Base-by-base conservation (phyloP, 176 grass and related monocot species). In the Cenchrus americanus region DNA sequence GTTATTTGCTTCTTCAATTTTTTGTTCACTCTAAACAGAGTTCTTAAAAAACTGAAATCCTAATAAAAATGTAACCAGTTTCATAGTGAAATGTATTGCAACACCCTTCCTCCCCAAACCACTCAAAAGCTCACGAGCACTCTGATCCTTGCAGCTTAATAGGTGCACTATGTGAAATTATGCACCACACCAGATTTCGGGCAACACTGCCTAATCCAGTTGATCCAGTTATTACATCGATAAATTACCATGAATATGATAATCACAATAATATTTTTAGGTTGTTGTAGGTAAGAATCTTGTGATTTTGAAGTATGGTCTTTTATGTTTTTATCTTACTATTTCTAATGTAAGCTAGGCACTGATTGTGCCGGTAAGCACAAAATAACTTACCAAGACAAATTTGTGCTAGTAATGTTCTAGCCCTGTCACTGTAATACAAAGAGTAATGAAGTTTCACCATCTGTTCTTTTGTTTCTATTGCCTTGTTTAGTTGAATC, bases 401-500 rank as follows among this genome's bases (percentile, higher is more conserved):
- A 32, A 52, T 52, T 50, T 32, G 27, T 73, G 27, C 22, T 26
- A 52, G 71, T 52, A 53, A 32, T 32, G 23, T 49, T 73, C 48
- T 73, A 32, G 73, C 17, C 18, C 24, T 40, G 30, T 37, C 55
- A 21, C 21, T 4, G 10, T 14, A 71, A 80, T 44, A 18, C n/a
- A 76, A 40, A 37, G 41, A 78, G 14, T 37, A 49, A 60, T 17
- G 22, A 41, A 51, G 49, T 27, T 55, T 65, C 64, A 15, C 34
- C 17, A 43, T 21, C 60, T 55, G 37, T 34, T n/a, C 7, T 66
- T 53, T 62, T 77, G 11, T 22, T 83, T 53, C 21, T 47, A 44
- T 54, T 63, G 3, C 21, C 8, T 44, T 23, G 17, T 34, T 83
- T 78, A 87, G 22, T 71, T 15, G 4, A 70, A 76, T 76, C 41